Evolutionary conservation across 2,329 filamentous ascomycete species (phyloP).

Genomic region (Pleoardoris graminearum): DNA sequence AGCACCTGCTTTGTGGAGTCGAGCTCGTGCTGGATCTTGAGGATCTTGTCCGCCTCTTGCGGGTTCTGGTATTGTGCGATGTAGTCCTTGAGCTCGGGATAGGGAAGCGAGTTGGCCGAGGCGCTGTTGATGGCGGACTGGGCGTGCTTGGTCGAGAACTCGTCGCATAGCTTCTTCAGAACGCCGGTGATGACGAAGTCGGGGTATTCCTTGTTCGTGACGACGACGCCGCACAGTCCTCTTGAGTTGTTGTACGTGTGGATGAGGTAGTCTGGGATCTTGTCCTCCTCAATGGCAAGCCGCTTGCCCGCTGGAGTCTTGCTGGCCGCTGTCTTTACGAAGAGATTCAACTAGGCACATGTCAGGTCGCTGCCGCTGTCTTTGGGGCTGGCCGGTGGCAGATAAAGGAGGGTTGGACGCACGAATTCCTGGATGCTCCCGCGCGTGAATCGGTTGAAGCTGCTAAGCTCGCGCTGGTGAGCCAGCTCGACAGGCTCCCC

Average conservation of each 20-base stretch:
- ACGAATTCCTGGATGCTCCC: slow-evolving; percentile 47
- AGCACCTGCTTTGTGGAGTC: slow-evolving; percentile 97
- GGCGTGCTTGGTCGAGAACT: slow-evolving; percentile 79
- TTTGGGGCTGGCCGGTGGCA: neutral
- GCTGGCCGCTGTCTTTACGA: slow-evolving; percentile 85
- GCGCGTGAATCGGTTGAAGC: slow-evolving; percentile 76
- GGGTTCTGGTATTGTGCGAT: slow-evolving; percentile 82
- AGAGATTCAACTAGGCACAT: slow-evolving; percentile 70
- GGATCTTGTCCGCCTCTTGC: slow-evolving; percentile 84
- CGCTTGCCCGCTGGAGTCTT: slow-evolving; percentile 78
- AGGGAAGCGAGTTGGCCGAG: slow-evolving; percentile 51
- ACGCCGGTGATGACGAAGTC: slow-evolving; percentile 83
- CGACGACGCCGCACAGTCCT: slow-evolving; percentile 53
- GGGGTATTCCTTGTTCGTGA: slow-evolving; percentile 56
- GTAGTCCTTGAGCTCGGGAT: slow-evolving; percentile 80
- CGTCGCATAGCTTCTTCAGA: slow-evolving; percentile 82
- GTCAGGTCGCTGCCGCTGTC: slow-evolving; percentile 13
- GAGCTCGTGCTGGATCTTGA: slow-evolving; percentile 94
- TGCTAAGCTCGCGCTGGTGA: slow-evolving; percentile 75
- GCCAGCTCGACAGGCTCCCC: slow-evolving; percentile 77
- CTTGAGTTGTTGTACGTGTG: slow-evolving; percentile 52
- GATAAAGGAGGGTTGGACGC: slow-evolving; percentile 14
- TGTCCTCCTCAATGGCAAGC: slow-evolving; percentile 64
- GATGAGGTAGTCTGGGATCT: slow-evolving; percentile 62
- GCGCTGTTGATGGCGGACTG: slow-evolving; percentile 54